These are phyloP conservation scores for Fusarium hostae DNA, from an alignment of 2,329 filamentous ascomycete species.

Conservation along the genomic window DNA sequence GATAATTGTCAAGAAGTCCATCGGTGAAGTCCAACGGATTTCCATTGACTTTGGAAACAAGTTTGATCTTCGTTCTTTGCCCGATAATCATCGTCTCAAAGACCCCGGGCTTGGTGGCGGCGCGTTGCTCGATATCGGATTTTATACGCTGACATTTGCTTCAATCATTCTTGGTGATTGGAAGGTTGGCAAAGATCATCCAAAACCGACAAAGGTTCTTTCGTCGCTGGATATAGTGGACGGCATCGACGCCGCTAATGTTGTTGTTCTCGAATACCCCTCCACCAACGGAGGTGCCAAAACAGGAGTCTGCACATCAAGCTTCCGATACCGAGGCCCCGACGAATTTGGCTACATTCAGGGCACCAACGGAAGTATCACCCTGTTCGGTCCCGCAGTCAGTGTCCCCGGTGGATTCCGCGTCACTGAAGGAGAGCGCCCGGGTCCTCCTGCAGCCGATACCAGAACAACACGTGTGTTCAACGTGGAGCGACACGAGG, in stretches of 20 bases:
- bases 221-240: constrained; percentile 20
- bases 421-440: constrained; percentile 4
- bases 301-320: constrained; percentile 16
- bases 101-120: constrained; percentile 23
- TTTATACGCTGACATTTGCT: constrained; percentile 14
- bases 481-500: constrained; percentile 13
- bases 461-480: constrained; percentile 2
- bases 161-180: constrained; percentile 21
- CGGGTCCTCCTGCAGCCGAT: background rate
- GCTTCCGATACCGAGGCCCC: constrained; percentile 16
- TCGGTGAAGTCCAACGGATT: constrained; percentile 18
- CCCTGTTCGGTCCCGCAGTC: constrained; percentile 9
- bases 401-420: constrained; percentile 21
- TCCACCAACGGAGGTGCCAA: background rate
- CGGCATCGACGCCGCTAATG: constrained; percentile 14
- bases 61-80: background rate
- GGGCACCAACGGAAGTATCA: constrained; percentile 12
- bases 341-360: constrained; percentile 14
- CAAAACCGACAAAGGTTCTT: background rate
- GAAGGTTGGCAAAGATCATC: constrained; percentile 21
- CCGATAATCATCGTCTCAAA: constrained; percentile 11
- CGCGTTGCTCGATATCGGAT: constrained; percentile 14
- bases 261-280: constrained; percentile 1
- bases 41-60: constrained; percentile 23
- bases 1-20: constrained; percentile 20